A percentile compares a stretch with the other conserved stretches of the same genome.
These are phyloP conservation scores for Lanzia echinophila DNA, from an alignment of 2,329 filamentous ascomycete species.

Conservation along the genomic window DNA sequence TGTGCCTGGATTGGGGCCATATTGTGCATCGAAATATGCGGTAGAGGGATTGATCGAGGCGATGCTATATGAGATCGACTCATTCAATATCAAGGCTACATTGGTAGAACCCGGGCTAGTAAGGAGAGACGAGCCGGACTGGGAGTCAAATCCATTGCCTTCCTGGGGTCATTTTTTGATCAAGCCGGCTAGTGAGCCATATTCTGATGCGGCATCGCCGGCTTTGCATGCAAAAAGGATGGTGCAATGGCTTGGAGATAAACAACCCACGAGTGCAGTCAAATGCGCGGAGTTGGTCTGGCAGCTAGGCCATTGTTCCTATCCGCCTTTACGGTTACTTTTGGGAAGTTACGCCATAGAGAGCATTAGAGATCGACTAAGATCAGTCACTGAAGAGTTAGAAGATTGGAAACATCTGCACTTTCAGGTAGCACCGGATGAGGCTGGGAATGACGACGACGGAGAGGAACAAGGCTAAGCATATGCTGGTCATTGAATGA, in stretches of 20 bases:
- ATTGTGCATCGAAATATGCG: constrained; percentile 95
- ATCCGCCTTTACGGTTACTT: constrained; percentile 79
- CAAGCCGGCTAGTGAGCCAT: constrained; percentile 76
- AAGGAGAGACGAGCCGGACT: constrained; percentile 71
- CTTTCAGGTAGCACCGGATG: constrained; percentile 47
- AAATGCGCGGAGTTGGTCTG: constrained; percentile 91
- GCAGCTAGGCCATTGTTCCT: constrained; percentile 92
- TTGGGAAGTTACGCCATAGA: constrained; percentile 92
- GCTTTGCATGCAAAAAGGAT: constrained; percentile 85
- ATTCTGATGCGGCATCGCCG: constrained; percentile 69
- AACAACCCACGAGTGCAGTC: constrained; percentile 85
- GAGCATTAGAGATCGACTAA: constrained; percentile 82
- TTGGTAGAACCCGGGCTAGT: constrained; percentile 89
- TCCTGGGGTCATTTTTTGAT: constrained; percentile 91
- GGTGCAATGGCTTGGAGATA: constrained; percentile 89
- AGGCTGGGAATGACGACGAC: constrained; percentile 31
- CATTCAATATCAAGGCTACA: constrained; percentile 88
- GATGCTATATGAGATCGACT: constrained; percentile 91
- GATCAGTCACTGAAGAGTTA: constrained; percentile 89
- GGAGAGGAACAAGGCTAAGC: constrained; percentile 17
- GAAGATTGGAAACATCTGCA: constrained; percentile 89
- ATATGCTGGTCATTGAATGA: constrained; percentile 13
- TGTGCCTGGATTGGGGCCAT: constrained; percentile 85
- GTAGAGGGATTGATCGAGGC: constrained; percentile 93
- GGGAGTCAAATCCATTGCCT: constrained; percentile 49